phyloP scores from a whole-genome alignment of 192 early-diverging fungal genomes.

The Rhizophlyctis rosea region DNA sequence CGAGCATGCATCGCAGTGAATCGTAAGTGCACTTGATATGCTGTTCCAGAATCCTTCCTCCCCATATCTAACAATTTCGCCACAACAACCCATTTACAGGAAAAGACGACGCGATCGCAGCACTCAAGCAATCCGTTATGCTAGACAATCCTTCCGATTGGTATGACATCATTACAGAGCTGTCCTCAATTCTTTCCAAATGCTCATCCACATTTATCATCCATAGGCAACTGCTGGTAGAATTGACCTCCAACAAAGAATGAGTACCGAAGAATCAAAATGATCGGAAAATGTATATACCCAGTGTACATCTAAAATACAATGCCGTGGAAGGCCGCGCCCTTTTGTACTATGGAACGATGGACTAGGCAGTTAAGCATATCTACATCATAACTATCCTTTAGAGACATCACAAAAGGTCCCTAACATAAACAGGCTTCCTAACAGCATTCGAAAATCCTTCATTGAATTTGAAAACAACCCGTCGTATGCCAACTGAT shows the following conservation, averaged over 20 bases:
- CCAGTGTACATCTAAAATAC: no score
- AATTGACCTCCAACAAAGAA: conserved; percentile 51
- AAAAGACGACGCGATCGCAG: conserved; percentile 59
- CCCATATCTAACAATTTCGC: no score
- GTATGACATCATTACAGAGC: conserved; percentile 18
- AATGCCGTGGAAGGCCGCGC: no score
- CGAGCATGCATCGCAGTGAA: conserved; percentile 61
- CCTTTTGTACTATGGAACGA: no score
- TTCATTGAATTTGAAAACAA: conserved; percentile 79
- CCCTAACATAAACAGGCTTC: conserved; percentile 61
- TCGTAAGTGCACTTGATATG: conserved; percentile 33
- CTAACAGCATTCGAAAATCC: conserved; percentile 90
- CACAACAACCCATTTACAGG: conserved; percentile 37
- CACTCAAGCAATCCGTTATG: conserved; percentile 56
- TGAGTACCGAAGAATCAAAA: conserved; percentile 5
- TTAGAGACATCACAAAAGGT: conserved; percentile 23
- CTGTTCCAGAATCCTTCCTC: conserved; percentile 1
- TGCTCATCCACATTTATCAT: neutral
- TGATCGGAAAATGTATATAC: no score
- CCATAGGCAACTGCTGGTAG: conserved; percentile 50
- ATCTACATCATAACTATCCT: no score
- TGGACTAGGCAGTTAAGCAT: no score
- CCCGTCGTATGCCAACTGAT: no score
- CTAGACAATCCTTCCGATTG: conserved; percentile 62
- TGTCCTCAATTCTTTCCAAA: neutral